Percentiles rank a stretch among this genome's conserved stretches.
Evolutionary conservation across 140 eudicot genomes (phyloP).

Genomic region (Flaveria floridana): DNA sequence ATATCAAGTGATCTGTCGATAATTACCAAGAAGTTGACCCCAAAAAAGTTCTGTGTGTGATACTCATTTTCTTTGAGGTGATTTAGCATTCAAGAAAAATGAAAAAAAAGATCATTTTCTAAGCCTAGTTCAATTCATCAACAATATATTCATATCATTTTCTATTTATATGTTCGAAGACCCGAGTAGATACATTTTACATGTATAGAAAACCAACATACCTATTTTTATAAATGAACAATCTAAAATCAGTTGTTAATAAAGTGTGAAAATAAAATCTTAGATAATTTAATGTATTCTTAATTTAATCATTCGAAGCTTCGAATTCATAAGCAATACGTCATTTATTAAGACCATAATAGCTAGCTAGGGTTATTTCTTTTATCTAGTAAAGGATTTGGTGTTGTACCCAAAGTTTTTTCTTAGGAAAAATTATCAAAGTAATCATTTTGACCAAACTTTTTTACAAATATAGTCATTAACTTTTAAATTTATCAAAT

Average conservation of each 20-base stretch:
- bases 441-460: too few species aligned
- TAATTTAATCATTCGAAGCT: background rate
- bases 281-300: background rate
- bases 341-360: background rate
- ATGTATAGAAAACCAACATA: background rate
- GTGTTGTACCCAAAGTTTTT: too few species aligned
- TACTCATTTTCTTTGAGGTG: background rate
- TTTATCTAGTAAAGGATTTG: background rate
- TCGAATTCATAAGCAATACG: background rate
- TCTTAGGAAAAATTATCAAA: too few species aligned
- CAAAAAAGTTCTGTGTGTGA: background rate
- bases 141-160: constrained; percentile 12
- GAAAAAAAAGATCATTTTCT: too few species aligned
- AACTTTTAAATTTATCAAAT: too few species aligned
- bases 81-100: background rate
- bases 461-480: too few species aligned
- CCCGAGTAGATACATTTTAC: background rate
- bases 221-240: background rate
- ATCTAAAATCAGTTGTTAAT: background rate
- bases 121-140: background rate
- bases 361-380: background rate
- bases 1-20: too few species aligned
- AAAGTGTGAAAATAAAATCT: constrained; percentile 2
- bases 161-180: background rate
- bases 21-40: too few species aligned